phyloP scores from a whole-genome alignment of 495 filamentous ascomycete species.

The Halenospora varia region DNA sequence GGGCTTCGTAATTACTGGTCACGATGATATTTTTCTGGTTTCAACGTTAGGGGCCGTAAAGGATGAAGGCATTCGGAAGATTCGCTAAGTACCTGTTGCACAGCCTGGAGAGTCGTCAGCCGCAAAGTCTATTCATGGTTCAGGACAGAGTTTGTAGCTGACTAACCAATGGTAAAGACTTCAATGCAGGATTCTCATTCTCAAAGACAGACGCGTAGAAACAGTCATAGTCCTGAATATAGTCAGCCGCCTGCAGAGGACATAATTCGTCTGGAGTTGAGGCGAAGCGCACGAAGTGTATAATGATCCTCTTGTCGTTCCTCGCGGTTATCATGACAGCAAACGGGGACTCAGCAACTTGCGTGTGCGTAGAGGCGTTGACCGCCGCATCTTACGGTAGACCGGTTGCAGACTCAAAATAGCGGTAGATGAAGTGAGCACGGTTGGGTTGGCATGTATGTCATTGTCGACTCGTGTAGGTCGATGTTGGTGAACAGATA shows the following conservation, averaged over 20 bases:
- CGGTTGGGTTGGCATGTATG: neutral
- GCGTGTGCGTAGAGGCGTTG: neutral
- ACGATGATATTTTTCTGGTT: conserved; percentile 76
- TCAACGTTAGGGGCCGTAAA: neutral
- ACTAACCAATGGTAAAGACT: conserved; percentile 57
- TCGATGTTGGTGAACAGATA: neutral
- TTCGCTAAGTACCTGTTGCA: conserved; percentile 58
- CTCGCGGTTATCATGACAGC: conserved; percentile 28
- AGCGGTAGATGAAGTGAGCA: neutral
- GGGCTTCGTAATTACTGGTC: conserved; percentile 92
- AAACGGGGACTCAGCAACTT: neutral
- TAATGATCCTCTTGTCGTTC: conserved; percentile 64
- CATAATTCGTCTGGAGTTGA: neutral
- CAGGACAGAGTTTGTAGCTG: neutral
- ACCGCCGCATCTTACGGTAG: neutral
- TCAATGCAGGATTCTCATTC: conserved; percentile 69
- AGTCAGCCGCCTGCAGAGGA: conserved; percentile 15
- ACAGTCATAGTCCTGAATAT: conserved; percentile 75
- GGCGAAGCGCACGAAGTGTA: conserved; percentile 62
- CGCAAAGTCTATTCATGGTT: neutral
- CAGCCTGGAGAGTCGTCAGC: conserved; percentile 37
- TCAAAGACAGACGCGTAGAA: conserved; percentile 93
- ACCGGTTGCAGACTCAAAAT: neutral
- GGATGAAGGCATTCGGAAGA: neutral
- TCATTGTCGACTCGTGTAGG: too few relatives aligned